phyloP scores from a whole-genome alignment of 768 basidiomycete species.

The Boletus sp. region DNA sequence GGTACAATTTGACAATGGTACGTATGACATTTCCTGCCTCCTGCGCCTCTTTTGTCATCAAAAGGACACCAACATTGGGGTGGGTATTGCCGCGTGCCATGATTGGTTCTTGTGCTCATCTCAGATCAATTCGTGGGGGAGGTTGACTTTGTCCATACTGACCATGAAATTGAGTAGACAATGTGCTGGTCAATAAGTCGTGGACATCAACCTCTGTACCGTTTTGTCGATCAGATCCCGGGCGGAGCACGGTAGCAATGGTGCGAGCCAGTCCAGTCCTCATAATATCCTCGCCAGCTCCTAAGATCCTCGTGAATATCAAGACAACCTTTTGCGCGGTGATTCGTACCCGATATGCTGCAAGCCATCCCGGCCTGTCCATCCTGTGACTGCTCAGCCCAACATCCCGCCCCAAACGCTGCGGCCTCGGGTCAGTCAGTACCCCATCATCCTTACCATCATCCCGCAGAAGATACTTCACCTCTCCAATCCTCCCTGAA shows the following conservation, averaged over 20 bases:
- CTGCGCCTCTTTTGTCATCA: constrained; percentile 51
- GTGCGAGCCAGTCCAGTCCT: constrained; percentile 53
- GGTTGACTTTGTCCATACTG: constrained; percentile 21
- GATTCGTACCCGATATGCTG: constrained; percentile 55
- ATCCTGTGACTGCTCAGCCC: constrained; percentile 47
- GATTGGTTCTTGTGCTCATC: constrained; percentile 33
- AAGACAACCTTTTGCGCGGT: neutral
- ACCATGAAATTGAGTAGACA: constrained; percentile 55
- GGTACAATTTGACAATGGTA: constrained; percentile 4
- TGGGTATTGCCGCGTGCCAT: constrained; percentile 38
- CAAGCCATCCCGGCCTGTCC: constrained; percentile 50
- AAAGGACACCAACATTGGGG: constrained; percentile 60
- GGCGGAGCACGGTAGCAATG: constrained; percentile 47
- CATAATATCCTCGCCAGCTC: constrained; percentile 71
- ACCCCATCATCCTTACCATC: neutral
- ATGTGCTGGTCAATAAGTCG: constrained; percentile 43
- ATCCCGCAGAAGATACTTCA: constrained; percentile 22
- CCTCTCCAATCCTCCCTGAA: constrained; percentile 76
- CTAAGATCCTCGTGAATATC: constrained; percentile 33
- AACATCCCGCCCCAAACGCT: constrained; percentile 72
- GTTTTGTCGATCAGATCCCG: constrained; percentile 9
- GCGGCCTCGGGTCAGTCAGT: constrained; percentile 50
- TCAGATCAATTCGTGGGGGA: neutral
- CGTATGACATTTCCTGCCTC: constrained; percentile 27
- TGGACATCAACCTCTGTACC: constrained; percentile 51